phyloP scores from a whole-genome alignment of 768 basidiomycete species.

The Calocera viscosa region DNA sequence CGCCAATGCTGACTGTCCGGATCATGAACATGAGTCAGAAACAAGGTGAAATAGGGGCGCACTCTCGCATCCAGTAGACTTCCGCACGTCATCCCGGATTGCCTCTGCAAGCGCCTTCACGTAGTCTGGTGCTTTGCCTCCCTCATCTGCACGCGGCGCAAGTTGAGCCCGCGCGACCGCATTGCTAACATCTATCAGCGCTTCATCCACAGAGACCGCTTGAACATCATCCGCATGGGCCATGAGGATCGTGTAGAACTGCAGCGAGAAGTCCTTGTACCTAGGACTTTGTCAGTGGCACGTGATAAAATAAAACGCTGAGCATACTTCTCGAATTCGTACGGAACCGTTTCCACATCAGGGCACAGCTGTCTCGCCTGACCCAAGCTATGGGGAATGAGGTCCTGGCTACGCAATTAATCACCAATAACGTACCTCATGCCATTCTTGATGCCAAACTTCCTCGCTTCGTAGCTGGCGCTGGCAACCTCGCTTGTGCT shows the following conservation, averaged over 20 bases:
- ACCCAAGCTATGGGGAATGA: constrained; percentile 42
- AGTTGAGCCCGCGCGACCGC: constrained; percentile 34
- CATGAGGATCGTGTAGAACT: constrained; percentile 91
- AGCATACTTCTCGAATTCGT: constrained; percentile 75
- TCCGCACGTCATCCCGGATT: constrained; percentile 63
- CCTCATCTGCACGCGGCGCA: constrained; percentile 18
- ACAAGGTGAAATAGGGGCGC: constrained; percentile 14
- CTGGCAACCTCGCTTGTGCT: constrained; percentile 94
- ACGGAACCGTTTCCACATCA: constrained; percentile 62
- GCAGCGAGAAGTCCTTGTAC: constrained; percentile 70
- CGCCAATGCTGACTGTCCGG: constrained; percentile 71
- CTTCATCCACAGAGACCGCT: constrained; percentile 94
- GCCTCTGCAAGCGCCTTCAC: constrained; percentile 69
- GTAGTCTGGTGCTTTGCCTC: constrained; percentile 33
- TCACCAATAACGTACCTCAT: constrained; percentile 59
- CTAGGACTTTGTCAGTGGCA: constrained; percentile 31
- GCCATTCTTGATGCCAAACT: constrained; percentile 79
- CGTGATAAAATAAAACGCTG: not conserved
- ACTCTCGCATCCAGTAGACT: constrained; percentile 82
- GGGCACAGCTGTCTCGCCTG: constrained; percentile 71
- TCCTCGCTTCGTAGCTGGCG: constrained; percentile 84
- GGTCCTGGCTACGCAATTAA: not conserved
- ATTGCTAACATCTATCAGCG: constrained; percentile 74
- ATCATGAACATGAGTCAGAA: not conserved
- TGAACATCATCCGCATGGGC: constrained; percentile 79